These are phyloP conservation scores for Leptographium radiaticola DNA, from an alignment of 2,329 filamentous ascomycete species.

Conservation along the genomic window DNA sequence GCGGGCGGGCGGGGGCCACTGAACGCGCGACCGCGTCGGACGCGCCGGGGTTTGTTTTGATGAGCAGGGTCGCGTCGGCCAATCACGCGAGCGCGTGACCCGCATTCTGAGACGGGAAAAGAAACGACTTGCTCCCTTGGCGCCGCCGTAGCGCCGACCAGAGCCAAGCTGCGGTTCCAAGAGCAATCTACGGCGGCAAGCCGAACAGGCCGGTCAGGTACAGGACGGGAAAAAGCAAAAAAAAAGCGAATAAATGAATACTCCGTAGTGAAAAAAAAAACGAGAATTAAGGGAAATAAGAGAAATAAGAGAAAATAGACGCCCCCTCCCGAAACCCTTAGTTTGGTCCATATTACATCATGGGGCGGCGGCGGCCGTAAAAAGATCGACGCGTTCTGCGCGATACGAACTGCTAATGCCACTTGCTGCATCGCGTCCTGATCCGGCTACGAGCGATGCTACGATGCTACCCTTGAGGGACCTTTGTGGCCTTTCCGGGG, in stretches of 20 bases:
- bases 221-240: not conserved
- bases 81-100: constrained; percentile 6
- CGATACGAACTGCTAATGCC: too few relatives aligned
- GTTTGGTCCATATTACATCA: too few relatives aligned
- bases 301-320: not conserved
- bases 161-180: too few relatives aligned
- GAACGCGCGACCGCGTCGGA: constrained; percentile 8
- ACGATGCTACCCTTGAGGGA: too few relatives aligned
- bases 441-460: too few relatives aligned
- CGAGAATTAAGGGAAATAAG: not conserved
- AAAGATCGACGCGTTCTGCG: too few relatives aligned
- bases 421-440: too few relatives aligned
- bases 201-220: not conserved
- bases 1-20: constrained; percentile 1
- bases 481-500: too few relatives aligned
- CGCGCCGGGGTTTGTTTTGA: constrained; percentile 13
- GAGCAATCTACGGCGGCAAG: not conserved
- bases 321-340: too few relatives aligned
- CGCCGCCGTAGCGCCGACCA: not conserved
- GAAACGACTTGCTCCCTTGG: not conserved
- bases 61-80: constrained; percentile 4
- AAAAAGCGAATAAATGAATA: not conserved
- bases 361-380: too few relatives aligned
- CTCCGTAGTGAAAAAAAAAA: not conserved
- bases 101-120: constrained; percentile 4